phyloP scores from a whole-genome alignment of 441 rosid species.

The Pelargonium myrrhifolium region DNA sequence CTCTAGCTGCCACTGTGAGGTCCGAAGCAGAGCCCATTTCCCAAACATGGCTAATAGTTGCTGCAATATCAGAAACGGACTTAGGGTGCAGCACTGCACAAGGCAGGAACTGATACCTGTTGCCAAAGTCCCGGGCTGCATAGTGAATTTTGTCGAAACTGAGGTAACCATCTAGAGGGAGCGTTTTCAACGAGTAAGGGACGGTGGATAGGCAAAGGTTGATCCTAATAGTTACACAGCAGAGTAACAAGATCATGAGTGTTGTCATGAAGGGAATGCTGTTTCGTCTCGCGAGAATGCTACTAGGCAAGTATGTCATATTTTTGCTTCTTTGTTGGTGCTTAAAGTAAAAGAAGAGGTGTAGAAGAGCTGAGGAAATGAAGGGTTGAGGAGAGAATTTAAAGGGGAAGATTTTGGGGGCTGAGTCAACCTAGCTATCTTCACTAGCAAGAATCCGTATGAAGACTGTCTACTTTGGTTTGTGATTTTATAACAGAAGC shows the following conservation, averaged over 20 bases:
- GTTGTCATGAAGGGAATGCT: constrained; percentile 45
- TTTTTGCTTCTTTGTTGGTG: too few species aligned
- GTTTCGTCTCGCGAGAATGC: constrained; percentile 32
- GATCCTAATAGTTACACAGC: constrained; percentile 48
- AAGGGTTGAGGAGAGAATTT: constrained; percentile 37
- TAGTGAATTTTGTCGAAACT: constrained; percentile 51
- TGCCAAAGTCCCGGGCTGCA: constrained; percentile 85
- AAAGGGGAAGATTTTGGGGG: constrained; percentile 39
- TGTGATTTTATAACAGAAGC: constrained; percentile 39
- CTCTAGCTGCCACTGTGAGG: constrained; percentile 89
- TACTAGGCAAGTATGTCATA: constrained; percentile 39
- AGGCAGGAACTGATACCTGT: constrained; percentile 57
- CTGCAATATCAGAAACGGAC: constrained; percentile 70
- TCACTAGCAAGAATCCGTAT: constrained; percentile 50
- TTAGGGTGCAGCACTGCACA: constrained; percentile 71
- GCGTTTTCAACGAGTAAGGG: constrained; percentile 52
- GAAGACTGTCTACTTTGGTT: constrained; percentile 57
- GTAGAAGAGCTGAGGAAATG: constrained; percentile 31
- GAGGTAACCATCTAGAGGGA: constrained; percentile 70
- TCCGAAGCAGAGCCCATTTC: constrained; percentile 69
- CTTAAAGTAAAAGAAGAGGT: too few species aligned
- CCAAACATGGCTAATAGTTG: constrained; percentile 62
- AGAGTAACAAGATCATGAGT: constrained; percentile 52
- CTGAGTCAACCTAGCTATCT: constrained; percentile 53
- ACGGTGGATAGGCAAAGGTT: constrained; percentile 55